A percentile compares a stretch with the other conserved stretches of the same genome.
These are phyloP conservation scores for Phellopilus nigrolimitatus DNA, from an alignment of 1,284 basidiomycete genomes.

Conservation along the genomic window DNA sequence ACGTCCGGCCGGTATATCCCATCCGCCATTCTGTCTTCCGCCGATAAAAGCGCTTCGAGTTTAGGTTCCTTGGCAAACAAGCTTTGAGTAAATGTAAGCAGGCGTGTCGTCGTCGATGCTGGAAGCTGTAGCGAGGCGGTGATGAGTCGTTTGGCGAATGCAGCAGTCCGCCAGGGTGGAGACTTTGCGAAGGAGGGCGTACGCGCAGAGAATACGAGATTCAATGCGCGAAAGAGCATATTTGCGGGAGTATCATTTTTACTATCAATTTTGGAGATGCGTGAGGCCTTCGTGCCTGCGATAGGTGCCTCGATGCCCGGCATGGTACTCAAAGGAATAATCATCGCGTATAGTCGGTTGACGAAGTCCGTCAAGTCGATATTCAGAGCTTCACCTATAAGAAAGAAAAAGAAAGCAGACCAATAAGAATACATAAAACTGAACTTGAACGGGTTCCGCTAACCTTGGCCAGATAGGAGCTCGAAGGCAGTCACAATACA, in stretches of 20 bases:
- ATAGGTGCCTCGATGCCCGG: conserved; percentile 42
- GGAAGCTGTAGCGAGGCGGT: conserved; percentile 80
- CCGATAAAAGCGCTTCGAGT: conserved; percentile 80
- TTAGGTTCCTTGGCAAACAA: conserved; percentile 75
- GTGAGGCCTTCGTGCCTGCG: conserved; percentile 22
- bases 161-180: conserved; percentile 78
- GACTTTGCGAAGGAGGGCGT: conserved; percentile 45
- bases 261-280: conserved; percentile 25
- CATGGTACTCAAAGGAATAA: conserved; percentile 55
- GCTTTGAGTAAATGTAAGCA: conserved; percentile 67
- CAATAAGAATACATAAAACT: background rate
- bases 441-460: conserved; percentile 23
- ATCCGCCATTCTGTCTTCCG: conserved; percentile 79
- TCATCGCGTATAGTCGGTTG: conserved; percentile 67
- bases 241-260: conserved; percentile 46
- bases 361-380: conserved; percentile 93
- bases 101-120: conserved; percentile 55
- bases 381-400: conserved; percentile 88
- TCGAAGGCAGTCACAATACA: conserved; percentile 97
- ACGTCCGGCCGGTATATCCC: conserved; percentile 79
- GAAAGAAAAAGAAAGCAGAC: background rate
- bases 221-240: conserved; percentile 83
- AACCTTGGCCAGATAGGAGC: conserved; percentile 91
- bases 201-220: conserved; percentile 71
- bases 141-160: conserved; percentile 89